A percentile compares a stretch with the other conserved stretches of the same genome.
These are phyloP conservation scores for Populus tomentosa DNA, from an alignment of 441 rosid species.

Conservation along the genomic window DNA sequence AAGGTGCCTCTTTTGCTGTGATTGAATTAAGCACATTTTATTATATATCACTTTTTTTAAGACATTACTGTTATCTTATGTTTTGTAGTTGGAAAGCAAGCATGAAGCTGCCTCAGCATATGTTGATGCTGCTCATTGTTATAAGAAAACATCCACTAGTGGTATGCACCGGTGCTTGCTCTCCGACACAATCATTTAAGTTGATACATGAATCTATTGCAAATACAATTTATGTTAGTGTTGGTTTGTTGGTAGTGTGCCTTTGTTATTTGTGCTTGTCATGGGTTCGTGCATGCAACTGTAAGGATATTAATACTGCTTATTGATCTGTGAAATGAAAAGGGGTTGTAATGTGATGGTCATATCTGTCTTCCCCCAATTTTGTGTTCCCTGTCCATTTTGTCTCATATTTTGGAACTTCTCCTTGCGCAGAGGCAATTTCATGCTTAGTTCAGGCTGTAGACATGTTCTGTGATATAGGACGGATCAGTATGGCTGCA, in stretches of 20 bases:
- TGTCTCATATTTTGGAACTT: neutral
- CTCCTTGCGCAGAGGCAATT: constrained; percentile 67
- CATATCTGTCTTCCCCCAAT: neutral
- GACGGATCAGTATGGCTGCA: constrained; percentile 98
- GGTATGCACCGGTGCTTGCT: constrained; percentile 16
- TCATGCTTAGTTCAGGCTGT: constrained; percentile 84
- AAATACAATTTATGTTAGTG: neutral
- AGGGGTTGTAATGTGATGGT: neutral
- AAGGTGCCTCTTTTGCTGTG: constrained; percentile 39
- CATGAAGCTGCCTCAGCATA: constrained; percentile 95
- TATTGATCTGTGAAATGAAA: neutral
- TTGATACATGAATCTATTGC: neutral
- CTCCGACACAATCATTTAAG: neutral
- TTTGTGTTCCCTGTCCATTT: neutral
- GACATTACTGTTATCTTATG: neutral
- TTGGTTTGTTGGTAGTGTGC: neutral
- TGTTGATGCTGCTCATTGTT: constrained; percentile 93
- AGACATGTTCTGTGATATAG: constrained; percentile 80
- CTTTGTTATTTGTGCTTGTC: neutral
- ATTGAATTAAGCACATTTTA: neutral
- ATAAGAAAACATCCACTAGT: constrained; percentile 74
- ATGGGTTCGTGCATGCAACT: neutral
- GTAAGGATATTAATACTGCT: neutral
- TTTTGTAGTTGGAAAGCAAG: constrained; percentile 75
- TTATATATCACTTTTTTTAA: neutral